Conservation (phyloP, 2,329 filamentous ascomycete genomes). For the Malbranchea zuffiana region DNA sequence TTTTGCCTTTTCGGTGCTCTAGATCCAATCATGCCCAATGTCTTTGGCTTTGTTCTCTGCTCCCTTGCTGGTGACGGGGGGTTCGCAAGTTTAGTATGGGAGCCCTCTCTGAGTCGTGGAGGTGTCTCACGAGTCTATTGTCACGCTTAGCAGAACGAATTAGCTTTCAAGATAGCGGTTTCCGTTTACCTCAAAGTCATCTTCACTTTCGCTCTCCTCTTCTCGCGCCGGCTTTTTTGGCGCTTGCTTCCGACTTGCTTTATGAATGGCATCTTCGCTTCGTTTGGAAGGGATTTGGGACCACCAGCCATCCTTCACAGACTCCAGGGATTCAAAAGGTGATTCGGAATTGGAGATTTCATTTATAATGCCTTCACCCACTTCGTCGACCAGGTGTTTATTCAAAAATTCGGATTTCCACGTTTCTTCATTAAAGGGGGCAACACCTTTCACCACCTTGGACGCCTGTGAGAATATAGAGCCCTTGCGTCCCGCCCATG, state of each 20-base stretch:
- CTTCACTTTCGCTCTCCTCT: constrained; percentile 22
- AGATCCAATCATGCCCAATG: constrained; percentile 14
- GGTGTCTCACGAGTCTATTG: constrained; percentile 29
- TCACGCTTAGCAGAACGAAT: constrained; percentile 2
- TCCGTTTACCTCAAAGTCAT: constrained; percentile 31
- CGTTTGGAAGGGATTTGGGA: constrained; percentile 11
- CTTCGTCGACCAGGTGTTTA: constrained; percentile 2
- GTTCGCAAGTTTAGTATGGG: neutral
- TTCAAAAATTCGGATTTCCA: constrained; percentile 32
- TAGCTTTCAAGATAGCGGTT: too few relatives aligned
- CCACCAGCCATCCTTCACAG: constrained; percentile 28
- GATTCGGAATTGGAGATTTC: constrained; percentile 8
- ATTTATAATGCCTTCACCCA: constrained; percentile 5
- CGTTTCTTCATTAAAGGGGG: constrained; percentile 40
- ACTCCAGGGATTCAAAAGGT: constrained; percentile 13
- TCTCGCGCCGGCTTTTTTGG: constrained; percentile 12
- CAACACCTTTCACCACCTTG: constrained; percentile 44
- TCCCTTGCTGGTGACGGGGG: constrained; percentile 7
- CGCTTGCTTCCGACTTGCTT: constrained; percentile 1
- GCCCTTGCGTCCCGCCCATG: constrained; percentile 33
- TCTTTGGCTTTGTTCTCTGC: constrained; percentile 11
- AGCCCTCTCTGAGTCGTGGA: constrained; percentile 17
- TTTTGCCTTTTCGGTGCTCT: constrained; percentile 1
- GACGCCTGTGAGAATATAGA: constrained; percentile 42
- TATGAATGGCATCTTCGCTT: neutral